Conservation (phyloP, 2,329 filamentous ascomycete species). For the Cladosporium cucumerinum region DNA sequence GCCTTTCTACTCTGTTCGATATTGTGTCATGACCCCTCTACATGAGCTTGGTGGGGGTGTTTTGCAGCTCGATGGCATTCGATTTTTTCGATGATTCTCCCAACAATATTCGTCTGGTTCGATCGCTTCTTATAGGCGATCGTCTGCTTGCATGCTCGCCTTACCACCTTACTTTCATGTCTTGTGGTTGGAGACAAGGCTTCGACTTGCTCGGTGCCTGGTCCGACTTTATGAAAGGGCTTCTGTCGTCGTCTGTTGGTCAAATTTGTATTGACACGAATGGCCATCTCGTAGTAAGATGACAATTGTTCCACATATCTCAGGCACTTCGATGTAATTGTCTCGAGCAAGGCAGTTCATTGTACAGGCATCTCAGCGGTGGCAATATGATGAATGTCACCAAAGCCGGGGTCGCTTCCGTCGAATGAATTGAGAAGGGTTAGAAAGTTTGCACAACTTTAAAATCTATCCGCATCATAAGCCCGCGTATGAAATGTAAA, state of each 20-base stretch:
- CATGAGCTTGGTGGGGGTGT: slow-evolving; percentile 4
- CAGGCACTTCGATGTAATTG: not conserved
- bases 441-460: too few species aligned
- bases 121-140: not conserved
- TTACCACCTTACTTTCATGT: not conserved
- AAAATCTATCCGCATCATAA: too few species aligned
- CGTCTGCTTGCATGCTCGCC: not conserved
- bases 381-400: not conserved
- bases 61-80: not conserved
- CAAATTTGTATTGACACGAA: not conserved
- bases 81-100: slow-evolving; percentile 4
- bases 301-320: not conserved
- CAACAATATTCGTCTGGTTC: not conserved
- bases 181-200: not conserved
- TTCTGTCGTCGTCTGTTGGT: not conserved
- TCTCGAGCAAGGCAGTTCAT: not conserved
- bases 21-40: slow-evolving; percentile 12
- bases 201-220: not conserved
- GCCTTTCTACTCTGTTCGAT: slow-evolving; percentile 3
- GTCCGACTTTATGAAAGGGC: not conserved
- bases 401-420: not conserved
- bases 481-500: too few species aligned
- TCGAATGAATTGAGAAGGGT: not conserved
- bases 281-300: not conserved
- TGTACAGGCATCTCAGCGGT: not conserved